Base-by-base conservation (phyloP, 176 grass and related monocot species). In the Cenchrus purpureus region DNA sequence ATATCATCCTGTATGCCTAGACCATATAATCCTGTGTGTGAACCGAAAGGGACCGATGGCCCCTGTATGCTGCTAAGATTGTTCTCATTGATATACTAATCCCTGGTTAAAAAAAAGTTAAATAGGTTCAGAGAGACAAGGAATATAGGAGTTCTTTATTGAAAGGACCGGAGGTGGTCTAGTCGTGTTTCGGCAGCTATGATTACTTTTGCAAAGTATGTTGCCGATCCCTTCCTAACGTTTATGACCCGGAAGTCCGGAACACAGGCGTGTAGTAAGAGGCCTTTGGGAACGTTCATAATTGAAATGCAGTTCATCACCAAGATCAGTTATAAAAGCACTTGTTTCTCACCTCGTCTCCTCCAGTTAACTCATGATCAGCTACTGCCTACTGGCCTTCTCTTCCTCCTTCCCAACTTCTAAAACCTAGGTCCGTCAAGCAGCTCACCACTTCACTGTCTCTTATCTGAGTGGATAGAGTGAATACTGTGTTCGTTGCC, bases 191-290 rank as follows among this genome's bases (percentile, higher is more conserved):
- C 31, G 51, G 82, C 81, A 68, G 68, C 61, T 74, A 19, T 6
- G 55, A 42, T 68, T 57, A 53, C 14, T 50, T 85, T 67, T 65
- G 12, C 9, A 56, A 51, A 73, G 37, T 78, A 88, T 32, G 11
- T 49, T 73, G 75, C 32, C 43, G 42, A 44, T 59, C 50, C 42
- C 40, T 68, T 75, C 13, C 15, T 61, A 43, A 66, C 62, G 81
- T 88, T 10, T 66, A 84, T 79, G 81, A 79, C 68, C 87, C 42
- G 68, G 67, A 79, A 79, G 73, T 59, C 87, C 42, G 68, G 67
- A 79, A 79, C 50, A 75, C 14, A 60, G 77, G 19, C 53, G 51
- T 83, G 54, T 46, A 50, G 2, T 58, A 56, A 20, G 15, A 44
- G 62, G 43, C 15, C 49, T 76, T 79, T 37, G n/a, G 46, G 49